phyloP scores from a whole-genome alignment of 164 flowering plant genomes.

The Pachysandra terminalis region DNA sequence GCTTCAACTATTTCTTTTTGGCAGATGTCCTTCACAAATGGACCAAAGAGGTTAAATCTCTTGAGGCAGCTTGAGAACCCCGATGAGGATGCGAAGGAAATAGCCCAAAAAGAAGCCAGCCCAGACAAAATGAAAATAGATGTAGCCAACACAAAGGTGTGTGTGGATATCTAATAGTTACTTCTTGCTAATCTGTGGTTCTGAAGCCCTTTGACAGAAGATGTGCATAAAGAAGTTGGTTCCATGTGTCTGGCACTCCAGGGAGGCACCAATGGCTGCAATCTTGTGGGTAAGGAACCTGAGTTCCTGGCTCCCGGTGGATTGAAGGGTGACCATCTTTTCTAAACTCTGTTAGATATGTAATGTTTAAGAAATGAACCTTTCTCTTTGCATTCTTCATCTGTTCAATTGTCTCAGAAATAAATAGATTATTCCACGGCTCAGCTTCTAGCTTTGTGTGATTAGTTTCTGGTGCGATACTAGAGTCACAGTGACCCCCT shows the following conservation, averaged over 20 bases:
- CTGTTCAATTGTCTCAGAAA: conserved; percentile 26
- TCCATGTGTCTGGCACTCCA: background rate
- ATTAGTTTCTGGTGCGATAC: conserved; percentile 37
- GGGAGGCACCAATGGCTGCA: background rate
- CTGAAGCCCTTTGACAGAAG: no score
- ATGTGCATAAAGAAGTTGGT: no score
- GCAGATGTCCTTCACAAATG: conserved; percentile 64
- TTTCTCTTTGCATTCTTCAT: conserved; percentile 21
- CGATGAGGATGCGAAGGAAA: conserved; percentile 34
- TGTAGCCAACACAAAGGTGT: no score
- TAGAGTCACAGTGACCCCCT: conserved; percentile 46
- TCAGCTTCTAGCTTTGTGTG: conserved; percentile 33
- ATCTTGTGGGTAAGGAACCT: background rate
- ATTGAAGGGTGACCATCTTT: background rate
- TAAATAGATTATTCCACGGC: conserved; percentile 26
- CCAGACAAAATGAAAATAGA: no score
- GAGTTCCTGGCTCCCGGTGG: background rate
- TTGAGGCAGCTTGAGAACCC: conserved; percentile 64
- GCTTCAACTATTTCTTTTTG: background rate
- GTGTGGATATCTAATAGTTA: no score
- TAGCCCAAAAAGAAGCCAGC: no score
- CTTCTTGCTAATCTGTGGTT: no score
- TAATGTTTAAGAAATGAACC: background rate
- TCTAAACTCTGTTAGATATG: background rate
- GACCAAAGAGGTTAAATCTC: conserved; percentile 59